A percentile compares a stretch with the other conserved stretches of the same genome.
These are phyloP conservation scores for Lepidium didymum DNA, from an alignment of 345 rosid species.

Conservation along the genomic window DNA sequence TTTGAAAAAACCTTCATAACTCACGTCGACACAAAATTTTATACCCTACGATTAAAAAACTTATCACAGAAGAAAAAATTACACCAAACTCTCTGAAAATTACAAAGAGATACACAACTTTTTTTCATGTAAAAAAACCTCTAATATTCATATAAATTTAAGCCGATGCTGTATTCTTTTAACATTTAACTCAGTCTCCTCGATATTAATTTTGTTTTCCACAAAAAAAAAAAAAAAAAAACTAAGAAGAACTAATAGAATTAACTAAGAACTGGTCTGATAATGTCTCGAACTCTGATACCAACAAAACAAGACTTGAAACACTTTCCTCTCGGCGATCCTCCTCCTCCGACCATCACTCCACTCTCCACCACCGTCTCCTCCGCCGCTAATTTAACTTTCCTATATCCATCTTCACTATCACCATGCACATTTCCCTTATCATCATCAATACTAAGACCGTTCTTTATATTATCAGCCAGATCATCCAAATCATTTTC, in stretches of 20 bases:
- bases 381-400: conserved; percentile 6
- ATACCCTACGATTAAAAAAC: not conserved
- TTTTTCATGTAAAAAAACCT: not conserved
- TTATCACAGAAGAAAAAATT: not conserved
- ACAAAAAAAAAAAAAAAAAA: not conserved
- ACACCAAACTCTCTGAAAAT: conserved; percentile 2
- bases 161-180: conserved; percentile 5
- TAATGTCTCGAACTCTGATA: conserved; percentile 22
- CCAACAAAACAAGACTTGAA: conserved; percentile 29
- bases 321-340: conserved; percentile 34
- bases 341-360: conserved; percentile 20
- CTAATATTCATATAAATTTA: not conserved
- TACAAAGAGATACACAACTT: not conserved
- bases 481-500: conserved; percentile 8
- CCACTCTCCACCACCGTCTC: conserved; percentile 16
- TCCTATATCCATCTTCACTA: conserved; percentile 13
- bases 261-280: conserved; percentile 28
- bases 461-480: not conserved
- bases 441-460: conserved; percentile 1
- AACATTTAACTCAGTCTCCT: not conserved
- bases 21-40: not conserved
- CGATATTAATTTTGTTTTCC: not conserved
- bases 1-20: not conserved
- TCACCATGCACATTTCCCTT: conserved; percentile 24
- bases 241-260: not conserved